Conservation (phyloP, 176 grass and related monocot genomes). For the Eragrostis nindensis region DNA sequence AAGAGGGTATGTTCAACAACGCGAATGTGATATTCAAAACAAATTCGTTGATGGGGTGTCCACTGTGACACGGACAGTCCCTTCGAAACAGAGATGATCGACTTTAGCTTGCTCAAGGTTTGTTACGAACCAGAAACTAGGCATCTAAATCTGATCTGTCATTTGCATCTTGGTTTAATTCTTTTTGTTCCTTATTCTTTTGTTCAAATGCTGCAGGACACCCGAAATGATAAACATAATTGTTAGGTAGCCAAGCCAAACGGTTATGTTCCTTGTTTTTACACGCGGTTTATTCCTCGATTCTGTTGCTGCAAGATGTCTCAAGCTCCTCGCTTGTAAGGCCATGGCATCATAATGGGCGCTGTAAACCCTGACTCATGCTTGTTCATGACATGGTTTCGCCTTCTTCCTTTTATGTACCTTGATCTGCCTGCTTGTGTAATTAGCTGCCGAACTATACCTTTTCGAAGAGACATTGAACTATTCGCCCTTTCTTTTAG, state of each 20-base stretch:
- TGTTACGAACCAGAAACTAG: background rate
- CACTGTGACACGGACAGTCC: slow-evolving; percentile 77
- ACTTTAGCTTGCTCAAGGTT: slow-evolving; percentile 9
- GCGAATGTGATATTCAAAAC: slow-evolving; percentile 98
- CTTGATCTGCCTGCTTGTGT: background rate
- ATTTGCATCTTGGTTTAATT: background rate
- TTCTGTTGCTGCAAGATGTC: background rate
- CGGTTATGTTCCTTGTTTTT: background rate
- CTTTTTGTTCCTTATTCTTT: background rate
- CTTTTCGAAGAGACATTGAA: background rate
- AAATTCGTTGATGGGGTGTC: slow-evolving; percentile 99
- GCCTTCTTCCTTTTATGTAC: background rate
- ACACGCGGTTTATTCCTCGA: background rate
- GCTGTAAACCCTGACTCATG: background rate
- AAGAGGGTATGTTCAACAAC: slow-evolving; percentile 99
- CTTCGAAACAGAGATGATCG: slow-evolving; percentile 67
- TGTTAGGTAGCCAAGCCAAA: background rate
- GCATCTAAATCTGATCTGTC: background rate
- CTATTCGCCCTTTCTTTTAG: no score
- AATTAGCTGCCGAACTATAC: background rate
- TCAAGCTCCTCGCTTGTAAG: slow-evolving; percentile 52
- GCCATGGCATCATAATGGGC: slow-evolving; percentile 8
- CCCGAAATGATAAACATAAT: background rate
- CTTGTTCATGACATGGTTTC: background rate
- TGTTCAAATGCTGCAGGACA: background rate